Conservation (phyloP, 139 green algal genomes). For the Chlamydomonas eustigma region DNA sequence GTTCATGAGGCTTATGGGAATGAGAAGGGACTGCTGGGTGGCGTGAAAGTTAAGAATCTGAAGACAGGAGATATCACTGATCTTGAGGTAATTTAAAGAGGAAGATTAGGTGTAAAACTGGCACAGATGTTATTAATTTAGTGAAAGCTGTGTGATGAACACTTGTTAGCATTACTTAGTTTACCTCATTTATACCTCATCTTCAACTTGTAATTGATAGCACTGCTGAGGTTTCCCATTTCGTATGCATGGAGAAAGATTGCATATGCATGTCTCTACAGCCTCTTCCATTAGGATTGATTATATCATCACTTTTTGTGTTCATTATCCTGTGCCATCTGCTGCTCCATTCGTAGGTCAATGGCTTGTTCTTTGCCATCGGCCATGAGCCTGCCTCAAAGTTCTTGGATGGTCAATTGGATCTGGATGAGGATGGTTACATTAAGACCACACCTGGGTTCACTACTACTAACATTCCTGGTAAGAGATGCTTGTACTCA, state of each 20-base stretch:
- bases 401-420: constrained; percentile 70
- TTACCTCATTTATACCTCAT: too few relatives aligned
- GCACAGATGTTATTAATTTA: too few relatives aligned
- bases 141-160: too few relatives aligned
- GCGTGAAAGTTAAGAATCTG: constrained; percentile 29
- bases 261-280: too few relatives aligned
- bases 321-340: not conserved
- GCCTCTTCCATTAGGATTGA: too few relatives aligned
- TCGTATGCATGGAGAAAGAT: too few relatives aligned
- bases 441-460: constrained; percentile 58
- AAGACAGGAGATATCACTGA: constrained; percentile 38
- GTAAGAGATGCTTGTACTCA: too few relatives aligned
- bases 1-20: constrained; percentile 67
- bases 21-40: constrained; percentile 43
- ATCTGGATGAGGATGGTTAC: constrained; percentile 66
- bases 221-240: too few relatives aligned
- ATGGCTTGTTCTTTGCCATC: constrained; percentile 89
- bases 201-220: too few relatives aligned
- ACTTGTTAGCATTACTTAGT: too few relatives aligned
- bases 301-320: not conserved
- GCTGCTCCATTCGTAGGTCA: too few relatives aligned
- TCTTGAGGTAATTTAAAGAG: constrained; percentile 34
- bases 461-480: constrained; percentile 54
- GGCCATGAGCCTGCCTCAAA: constrained; percentile 81
- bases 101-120: too few relatives aligned